phyloP scores from a whole-genome alignment of 768 basidiomycete species.

The Hypholoma sublateritium region DNA sequence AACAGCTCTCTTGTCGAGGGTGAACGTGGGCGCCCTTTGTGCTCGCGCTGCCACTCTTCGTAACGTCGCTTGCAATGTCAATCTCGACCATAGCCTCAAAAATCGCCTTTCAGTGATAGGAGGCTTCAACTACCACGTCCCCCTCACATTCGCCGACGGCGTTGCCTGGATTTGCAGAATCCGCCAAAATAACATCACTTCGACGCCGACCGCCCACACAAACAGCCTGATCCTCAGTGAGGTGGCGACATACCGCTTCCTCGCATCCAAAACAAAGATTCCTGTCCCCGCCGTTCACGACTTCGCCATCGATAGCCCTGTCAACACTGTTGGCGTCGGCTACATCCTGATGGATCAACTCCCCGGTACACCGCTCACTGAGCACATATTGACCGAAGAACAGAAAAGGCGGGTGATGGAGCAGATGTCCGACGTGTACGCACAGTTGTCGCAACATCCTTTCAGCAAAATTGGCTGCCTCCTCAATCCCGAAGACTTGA shows the following conservation, averaged over 20 bases:
- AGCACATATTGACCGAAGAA: not conserved
- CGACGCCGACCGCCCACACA: not conserved
- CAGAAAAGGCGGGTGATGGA: not conserved
- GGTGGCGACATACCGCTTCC: constrained; percentile 4
- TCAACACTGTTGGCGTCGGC: constrained; percentile 4
- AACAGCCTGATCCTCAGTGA: constrained; percentile 3
- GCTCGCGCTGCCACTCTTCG: not conserved
- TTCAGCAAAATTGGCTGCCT: constrained; percentile 3
- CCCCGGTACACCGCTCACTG: not conserved
- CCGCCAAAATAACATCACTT: constrained; percentile 1
- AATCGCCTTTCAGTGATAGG: too few species aligned
- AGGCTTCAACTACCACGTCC: constrained; percentile 5
- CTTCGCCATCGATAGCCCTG: not conserved
- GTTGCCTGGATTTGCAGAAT: constrained; percentile 9
- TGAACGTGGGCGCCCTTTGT: too few species aligned
- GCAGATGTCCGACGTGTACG: constrained; percentile 5
- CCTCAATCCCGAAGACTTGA: not conserved
- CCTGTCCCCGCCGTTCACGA: constrained; percentile 1
- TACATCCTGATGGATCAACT: constrained; percentile 11
- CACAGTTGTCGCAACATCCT: not conserved
- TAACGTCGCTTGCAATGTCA: not conserved
- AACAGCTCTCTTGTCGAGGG: too few species aligned
- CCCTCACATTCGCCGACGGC: constrained; percentile 1
- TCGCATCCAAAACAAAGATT: not conserved
- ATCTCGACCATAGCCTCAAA: not conserved